Percentiles rank a stretch among this genome's conserved stretches.
phyloP scores from a whole-genome alignment of 164 flowering plant genomes.

The Vitis rupestris region DNA sequence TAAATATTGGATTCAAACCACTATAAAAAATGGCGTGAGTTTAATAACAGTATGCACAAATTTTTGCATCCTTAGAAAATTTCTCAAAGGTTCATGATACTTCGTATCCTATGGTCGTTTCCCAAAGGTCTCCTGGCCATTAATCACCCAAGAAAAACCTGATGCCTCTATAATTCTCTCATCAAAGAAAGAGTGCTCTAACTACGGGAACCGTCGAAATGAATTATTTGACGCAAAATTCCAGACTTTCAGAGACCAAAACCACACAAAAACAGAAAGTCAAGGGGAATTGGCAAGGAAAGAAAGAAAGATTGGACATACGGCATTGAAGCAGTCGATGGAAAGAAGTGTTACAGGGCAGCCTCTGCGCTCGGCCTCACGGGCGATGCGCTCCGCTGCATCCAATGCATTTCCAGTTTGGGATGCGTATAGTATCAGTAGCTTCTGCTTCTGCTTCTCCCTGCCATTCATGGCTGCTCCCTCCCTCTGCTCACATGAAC shows the following conservation, averaged over 20 bases:
- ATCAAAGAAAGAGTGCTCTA: too few relatives aligned
- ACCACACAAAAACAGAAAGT: background rate
- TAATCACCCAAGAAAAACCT: too few relatives aligned
- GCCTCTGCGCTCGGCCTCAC: conserved; percentile 79
- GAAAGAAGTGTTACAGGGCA: conserved; percentile 57
- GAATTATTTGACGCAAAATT: too few relatives aligned
- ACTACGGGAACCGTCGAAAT: too few relatives aligned
- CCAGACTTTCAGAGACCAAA: background rate
- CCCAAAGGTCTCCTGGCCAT: too few relatives aligned
- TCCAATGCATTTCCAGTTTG: conserved; percentile 89
- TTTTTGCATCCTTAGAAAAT: too few relatives aligned
- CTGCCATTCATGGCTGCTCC: too few relatives aligned
- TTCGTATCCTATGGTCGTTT: too few relatives aligned
- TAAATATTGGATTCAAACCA: conserved; percentile 3
- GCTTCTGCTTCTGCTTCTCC: conserved; percentile 12
- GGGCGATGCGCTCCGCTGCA: conserved; percentile 79
- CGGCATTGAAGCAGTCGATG: conserved; percentile 61
- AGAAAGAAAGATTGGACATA: conserved; percentile 17
- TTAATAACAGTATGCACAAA: background rate
- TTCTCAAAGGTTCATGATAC: too few relatives aligned
- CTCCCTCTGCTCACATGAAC: background rate
- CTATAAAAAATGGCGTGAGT: background rate
- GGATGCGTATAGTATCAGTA: conserved; percentile 70
- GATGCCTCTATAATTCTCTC: too few relatives aligned
- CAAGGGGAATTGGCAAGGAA: background rate